Base-by-base conservation (phyloP, 768 basidiomycete genomes). In the Tylopilus sp. region DNA sequence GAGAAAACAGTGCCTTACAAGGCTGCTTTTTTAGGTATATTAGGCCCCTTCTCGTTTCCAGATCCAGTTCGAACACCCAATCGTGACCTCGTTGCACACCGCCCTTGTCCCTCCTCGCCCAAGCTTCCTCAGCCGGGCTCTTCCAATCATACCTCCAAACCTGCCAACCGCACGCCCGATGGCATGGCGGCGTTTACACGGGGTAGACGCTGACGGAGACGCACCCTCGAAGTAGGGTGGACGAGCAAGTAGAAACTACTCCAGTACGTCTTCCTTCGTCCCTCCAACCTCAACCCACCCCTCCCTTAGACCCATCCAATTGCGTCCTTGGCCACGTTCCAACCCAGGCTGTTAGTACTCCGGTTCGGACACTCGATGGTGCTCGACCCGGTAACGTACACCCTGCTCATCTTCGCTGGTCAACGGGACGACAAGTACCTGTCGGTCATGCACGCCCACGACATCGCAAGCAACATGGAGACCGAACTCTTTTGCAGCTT, bases 281-380 rank as follows among this genome's bases (percentile, higher is more conserved):
- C 33, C 6, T 34, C 13, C 33, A 16, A 3, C 33, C 13, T n/a
- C n/a, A n/a, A n/a, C n/a, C 19, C 34, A 36, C 16, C n/a, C 16
- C 34, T 4, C 16, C 10, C 37, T 30, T 12, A 10, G 58, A 59
- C 21, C 63, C 56, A 48, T 56, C 56, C 1, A 24, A 7, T 30
- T 30, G 29, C 47, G 2, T 42, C 53, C 16, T 29, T 59, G 0
- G 31, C 59, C 9, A 47, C 68, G 4, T 67, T 72, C 0, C 76
- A 77, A 45, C 68, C 71, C 1, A 55, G 71, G 21, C 81, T 88
- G 21, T 76, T 84, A 30, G 12, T 30, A 2, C 73, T 82, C 11
- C 84, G 87, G 19, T 87, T 76, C 54, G 87, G 89, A 0, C 90
- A 92, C 69, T 89, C 88, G 4, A 92, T 92, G 89, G 79, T 90